phyloP scores from a whole-genome alignment of 2,329 filamentous ascomycete genomes.

The Fusarium hostae region DNA sequence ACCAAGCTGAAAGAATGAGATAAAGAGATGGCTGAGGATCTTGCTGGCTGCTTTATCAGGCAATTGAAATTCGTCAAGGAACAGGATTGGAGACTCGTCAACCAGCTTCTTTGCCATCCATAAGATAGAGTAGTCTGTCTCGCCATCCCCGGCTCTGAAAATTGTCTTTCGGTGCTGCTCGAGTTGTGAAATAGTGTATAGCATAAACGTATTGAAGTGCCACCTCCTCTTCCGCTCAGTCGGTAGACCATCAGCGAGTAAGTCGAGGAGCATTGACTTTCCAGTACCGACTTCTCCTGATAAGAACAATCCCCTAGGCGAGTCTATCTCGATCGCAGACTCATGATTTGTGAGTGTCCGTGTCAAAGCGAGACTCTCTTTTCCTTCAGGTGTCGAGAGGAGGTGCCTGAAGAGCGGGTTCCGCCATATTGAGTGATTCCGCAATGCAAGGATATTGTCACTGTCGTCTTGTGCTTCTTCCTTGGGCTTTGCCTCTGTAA shows the following conservation, averaged over 20 bases:
- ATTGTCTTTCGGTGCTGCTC: constrained; percentile 68
- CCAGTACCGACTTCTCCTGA: constrained; percentile 86
- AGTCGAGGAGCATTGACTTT: constrained; percentile 85
- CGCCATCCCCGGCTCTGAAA: constrained; percentile 22
- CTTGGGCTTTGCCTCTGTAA: constrained; percentile 50
- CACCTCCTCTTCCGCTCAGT: constrained; percentile 78
- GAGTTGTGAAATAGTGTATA: constrained; percentile 78
- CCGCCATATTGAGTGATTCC: constrained; percentile 65
- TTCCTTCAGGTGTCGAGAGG: constrained; percentile 65
- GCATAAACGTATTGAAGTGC: constrained; percentile 90
- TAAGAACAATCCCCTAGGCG: constrained; percentile 78
- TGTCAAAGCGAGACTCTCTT: constrained; percentile 72
- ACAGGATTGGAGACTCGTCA: constrained; percentile 78
- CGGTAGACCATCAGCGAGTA: constrained; percentile 82
- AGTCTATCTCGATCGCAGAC: constrained; percentile 75
- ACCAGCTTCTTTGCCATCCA: constrained; percentile 81
- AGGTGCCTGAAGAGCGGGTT: constrained; percentile 70
- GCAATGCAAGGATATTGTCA: constrained; percentile 57
- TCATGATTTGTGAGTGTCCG: constrained; percentile 76
- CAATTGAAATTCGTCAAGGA: constrained; percentile 86
- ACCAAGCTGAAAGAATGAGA: constrained; percentile 82
- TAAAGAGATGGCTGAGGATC: constrained; percentile 81
- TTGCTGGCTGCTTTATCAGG: constrained; percentile 82
- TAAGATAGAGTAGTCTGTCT: constrained; percentile 72
- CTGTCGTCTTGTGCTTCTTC: constrained; percentile 46